Evolutionary conservation across 2,329 filamentous ascomycete species (phyloP).

Genomic region (Neofusicoccum sp.): DNA sequence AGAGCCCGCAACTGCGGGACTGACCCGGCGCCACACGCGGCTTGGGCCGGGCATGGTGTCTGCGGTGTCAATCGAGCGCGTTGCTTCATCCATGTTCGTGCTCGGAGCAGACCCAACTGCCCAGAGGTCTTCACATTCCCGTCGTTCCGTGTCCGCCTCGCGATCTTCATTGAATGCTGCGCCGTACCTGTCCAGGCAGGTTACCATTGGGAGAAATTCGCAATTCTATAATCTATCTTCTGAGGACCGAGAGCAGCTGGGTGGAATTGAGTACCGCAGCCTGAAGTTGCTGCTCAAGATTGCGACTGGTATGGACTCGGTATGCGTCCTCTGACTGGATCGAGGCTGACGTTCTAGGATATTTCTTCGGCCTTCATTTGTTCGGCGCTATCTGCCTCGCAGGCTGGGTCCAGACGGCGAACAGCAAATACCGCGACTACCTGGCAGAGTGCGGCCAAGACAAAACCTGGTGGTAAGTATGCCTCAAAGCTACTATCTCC

Average conservation of each 20-base stretch:
- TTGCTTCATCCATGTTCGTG: constrained; percentile 46
- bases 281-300: constrained; percentile 55
- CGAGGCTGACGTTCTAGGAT: constrained; percentile 32
- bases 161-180: constrained; percentile 27
- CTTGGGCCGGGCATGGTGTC: constrained; percentile 28
- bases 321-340: constrained; percentile 25
- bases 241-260: constrained; percentile 49
- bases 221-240: constrained; percentile 48
- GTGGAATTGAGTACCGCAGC: constrained; percentile 57
- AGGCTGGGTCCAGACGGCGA: constrained; percentile 48
- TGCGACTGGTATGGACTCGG: constrained; percentile 38
- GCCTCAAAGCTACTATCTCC: not conserved
- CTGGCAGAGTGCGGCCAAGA: constrained; percentile 44
- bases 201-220: constrained; percentile 51
- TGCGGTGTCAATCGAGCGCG: constrained; percentile 42
- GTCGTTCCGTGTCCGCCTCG: not conserved
- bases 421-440: constrained; percentile 45
- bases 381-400: constrained; percentile 54
- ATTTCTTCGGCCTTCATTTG: constrained; percentile 51
- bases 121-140: constrained; percentile 2
- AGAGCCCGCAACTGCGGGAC: not conserved
- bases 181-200: constrained; percentile 47
- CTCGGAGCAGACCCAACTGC: constrained; percentile 31
- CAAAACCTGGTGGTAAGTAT: constrained; percentile 54
- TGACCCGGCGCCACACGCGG: not conserved